These are phyloP conservation scores for Flaveria robusta DNA, from an alignment of 129 eudicot genomes.

Conservation along the genomic window DNA sequence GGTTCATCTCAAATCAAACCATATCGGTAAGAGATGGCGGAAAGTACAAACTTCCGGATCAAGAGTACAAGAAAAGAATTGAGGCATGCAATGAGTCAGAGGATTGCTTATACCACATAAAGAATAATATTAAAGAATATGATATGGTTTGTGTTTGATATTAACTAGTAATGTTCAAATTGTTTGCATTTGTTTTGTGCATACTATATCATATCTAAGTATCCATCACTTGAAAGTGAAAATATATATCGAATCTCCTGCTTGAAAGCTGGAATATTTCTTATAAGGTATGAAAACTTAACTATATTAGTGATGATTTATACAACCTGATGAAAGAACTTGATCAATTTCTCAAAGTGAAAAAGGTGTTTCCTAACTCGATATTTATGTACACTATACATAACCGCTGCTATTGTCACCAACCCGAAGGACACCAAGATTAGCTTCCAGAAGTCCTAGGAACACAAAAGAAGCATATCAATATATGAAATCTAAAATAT, in stretches of 20 bases:
- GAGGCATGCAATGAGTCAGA: background rate
- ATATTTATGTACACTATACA: constrained; percentile 71
- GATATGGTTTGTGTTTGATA: background rate
- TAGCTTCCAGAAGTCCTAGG: constrained; percentile 87
- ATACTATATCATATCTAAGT: too few relatives aligned
- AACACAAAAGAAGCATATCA: background rate
- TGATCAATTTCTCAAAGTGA: constrained; percentile 64
- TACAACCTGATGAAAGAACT: constrained; percentile 17
- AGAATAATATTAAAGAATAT: background rate
- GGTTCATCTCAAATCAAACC: too few relatives aligned
- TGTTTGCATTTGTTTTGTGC: too few relatives aligned
- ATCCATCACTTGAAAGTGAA: too few relatives aligned
- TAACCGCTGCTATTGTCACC: constrained; percentile 63
- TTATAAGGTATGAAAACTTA: background rate
- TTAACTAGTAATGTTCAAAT: too few relatives aligned
- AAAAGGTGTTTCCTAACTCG: constrained; percentile 69
- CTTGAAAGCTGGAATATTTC: background rate
- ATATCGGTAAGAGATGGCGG: background rate
- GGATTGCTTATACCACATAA: background rate
- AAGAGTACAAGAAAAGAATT: constrained; percentile 5
- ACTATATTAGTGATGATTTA: background rate
- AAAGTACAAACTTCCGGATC: background rate
- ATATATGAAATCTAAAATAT: background rate
- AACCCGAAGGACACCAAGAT: constrained; percentile 53
- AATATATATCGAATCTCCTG: too few relatives aligned